Evolutionary conservation across 257 asterid genomes (phyloP).

Genomic region (Nicotiana tabacum): DNA sequence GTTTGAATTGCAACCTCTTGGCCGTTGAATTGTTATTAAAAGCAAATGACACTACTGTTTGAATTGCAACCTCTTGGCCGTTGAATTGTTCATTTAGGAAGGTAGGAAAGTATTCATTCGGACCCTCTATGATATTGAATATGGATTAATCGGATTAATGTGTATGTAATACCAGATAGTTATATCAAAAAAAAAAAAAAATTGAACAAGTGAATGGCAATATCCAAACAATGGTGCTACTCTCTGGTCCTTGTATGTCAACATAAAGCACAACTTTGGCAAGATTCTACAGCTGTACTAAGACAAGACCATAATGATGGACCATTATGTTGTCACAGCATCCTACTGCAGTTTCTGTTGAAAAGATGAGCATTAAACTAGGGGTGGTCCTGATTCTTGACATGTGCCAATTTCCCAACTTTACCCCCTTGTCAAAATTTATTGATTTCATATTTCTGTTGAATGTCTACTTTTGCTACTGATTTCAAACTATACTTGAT

Average conservation of each 20-base stretch:
- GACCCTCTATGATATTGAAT: too few species aligned
- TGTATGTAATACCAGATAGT: too few species aligned
- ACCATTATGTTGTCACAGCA: neutral
- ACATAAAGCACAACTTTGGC: neutral
- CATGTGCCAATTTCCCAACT: constrained; percentile 5
- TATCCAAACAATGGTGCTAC: neutral
- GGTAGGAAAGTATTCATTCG: too few species aligned
- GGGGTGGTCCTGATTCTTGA: constrained; percentile 6
- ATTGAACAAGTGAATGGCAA: neutral
- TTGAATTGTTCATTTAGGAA: neutral
- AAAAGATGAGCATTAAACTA: neutral
- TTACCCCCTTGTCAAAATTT: neutral
- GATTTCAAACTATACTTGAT: neutral
- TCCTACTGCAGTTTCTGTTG: neutral
- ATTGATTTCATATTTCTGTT: neutral
- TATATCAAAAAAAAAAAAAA: too few species aligned
- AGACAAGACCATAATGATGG: constrained; percentile 3
- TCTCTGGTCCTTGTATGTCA: neutral
- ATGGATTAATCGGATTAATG: too few species aligned
- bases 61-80: neutral
- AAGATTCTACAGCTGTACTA: constrained; percentile 4
- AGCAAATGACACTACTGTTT: neutral
- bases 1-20: neutral
- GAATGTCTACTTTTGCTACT: neutral
- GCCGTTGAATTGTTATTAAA: neutral